These are phyloP conservation scores for Boletus insuetus DNA, from an alignment of 768 basidiomycete genomes.

Conservation along the genomic window DNA sequence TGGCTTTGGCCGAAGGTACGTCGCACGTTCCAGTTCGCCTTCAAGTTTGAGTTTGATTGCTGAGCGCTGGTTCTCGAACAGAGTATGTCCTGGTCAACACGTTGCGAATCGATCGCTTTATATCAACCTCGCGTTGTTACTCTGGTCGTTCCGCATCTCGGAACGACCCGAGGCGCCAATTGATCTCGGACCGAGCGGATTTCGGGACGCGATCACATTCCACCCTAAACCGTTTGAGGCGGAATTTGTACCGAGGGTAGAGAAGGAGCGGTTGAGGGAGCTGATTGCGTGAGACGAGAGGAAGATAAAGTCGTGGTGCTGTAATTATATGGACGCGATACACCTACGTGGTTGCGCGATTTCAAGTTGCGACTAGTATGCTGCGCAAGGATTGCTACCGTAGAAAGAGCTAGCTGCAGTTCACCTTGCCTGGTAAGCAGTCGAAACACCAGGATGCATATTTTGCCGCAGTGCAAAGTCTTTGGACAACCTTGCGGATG, in stretches of 20 bases:
- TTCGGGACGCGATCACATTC: conserved; percentile 54
- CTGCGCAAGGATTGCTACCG: no score
- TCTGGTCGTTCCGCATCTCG: conserved; percentile 59
- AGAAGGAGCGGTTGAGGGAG: conserved; percentile 11
- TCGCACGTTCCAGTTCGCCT: no score
- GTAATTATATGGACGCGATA: no score
- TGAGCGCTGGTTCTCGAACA: conserved; percentile 9
- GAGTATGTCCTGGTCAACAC: conserved; percentile 61
- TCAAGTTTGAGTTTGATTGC: no score
- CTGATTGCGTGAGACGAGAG: conserved; percentile 3
- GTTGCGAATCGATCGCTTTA: conserved; percentile 47
- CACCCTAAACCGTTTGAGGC: conserved; percentile 58
- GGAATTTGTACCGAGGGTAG: conserved; percentile 46
- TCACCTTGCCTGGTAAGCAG: no score
- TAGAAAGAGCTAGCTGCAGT: no score
- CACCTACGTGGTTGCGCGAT: neutral
- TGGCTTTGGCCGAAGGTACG: neutral
- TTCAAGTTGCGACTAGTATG: no score
- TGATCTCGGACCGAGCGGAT: conserved; percentile 44
- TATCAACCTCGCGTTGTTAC: conserved; percentile 55
- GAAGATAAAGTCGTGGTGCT: no score
- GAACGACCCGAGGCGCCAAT: conserved; percentile 50
- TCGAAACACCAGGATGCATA: no score
- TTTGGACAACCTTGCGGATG: no score
- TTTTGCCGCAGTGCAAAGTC: no score